phyloP scores from a whole-genome alignment of 192 early-diverging fungal genomes.

The Tieghemiomyces parasiticus region DNA sequence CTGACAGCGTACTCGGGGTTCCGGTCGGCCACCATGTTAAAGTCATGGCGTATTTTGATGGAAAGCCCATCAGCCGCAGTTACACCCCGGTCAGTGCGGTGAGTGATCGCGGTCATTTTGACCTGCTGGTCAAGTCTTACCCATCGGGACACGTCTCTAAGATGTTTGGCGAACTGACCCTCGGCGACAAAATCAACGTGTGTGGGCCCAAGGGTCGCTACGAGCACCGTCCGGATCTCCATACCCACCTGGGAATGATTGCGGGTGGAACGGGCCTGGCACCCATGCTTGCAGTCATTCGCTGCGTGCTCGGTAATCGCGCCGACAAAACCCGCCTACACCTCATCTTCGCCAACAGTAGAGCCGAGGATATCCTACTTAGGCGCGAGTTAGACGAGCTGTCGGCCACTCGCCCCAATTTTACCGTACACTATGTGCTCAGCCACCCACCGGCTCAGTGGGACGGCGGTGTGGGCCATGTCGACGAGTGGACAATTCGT shows the following conservation, averaged over 20 bases:
- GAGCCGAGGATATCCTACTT: constrained; percentile 75
- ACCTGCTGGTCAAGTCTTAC: constrained; percentile 87
- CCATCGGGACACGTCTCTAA: constrained; percentile 68
- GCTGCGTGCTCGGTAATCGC: constrained; percentile 70
- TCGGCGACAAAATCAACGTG: constrained; percentile 63
- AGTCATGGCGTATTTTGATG: constrained; percentile 65
- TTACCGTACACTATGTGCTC: constrained; percentile 69
- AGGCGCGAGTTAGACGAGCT: constrained; percentile 67
- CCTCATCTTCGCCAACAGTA: constrained; percentile 90
- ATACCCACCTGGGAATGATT: constrained; percentile 72
- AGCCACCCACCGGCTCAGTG: constrained; percentile 66
- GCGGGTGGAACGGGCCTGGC: constrained; percentile 94
- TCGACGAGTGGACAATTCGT: constrained; percentile 68
- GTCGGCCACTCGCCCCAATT: constrained; percentile 47
- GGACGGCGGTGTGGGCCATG: constrained; percentile 76
- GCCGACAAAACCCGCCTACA: constrained; percentile 71
- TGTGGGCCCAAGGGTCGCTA: constrained; percentile 85
- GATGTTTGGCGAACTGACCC: constrained; percentile 41
- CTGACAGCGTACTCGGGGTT: constrained; percentile 57
- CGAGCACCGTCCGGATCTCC: constrained; percentile 70
- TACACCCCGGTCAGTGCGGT: constrained; percentile 83
- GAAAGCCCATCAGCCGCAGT: constrained; percentile 69
- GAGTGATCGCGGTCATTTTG: constrained; percentile 77
- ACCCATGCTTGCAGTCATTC: constrained; percentile 91
- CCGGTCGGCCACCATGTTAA: constrained; percentile 92